Evolutionary conservation across 176 grass and related monocot species (phyloP), one percentile per base, ranked within the genome.

Genomic region (Aegilops umbellulata): DNA sequence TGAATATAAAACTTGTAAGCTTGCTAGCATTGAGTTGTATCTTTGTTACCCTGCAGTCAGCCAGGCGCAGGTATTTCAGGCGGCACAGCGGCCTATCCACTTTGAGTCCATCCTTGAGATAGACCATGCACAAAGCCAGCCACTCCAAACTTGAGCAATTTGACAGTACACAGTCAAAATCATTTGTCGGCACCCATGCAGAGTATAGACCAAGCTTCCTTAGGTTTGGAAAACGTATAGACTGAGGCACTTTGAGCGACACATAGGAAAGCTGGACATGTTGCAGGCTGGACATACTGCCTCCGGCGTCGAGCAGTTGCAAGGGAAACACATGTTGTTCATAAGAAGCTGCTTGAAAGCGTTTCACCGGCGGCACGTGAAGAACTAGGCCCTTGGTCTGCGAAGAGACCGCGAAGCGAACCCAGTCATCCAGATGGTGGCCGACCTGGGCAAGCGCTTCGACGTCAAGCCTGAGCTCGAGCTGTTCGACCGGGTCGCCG

Each of bases 261-360:
- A 86, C 66, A 12, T 13, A n/a, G 4, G 76, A 80, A 35, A 86
- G 84, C 14, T 86, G 36, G 11, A 86, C 41, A 19, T 80, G 65
- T 1, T 20, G 53, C 3, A 86, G 41, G 0, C 10, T 74, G 23
- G 23, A 74, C 0, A 5, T 24, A 14, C 71, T 41, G 4, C 41
- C 13, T 27, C 71, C 71, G 71, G 71, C 23, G 23, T 74, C 71
- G 41, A 74, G 14, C 23, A 74, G 1, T 27, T 74, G 71, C 39
- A 74, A 14, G 38, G 12, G 23, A 16, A 74, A 23, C 69, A 16
- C 23, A 35, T 69, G 41, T 2, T 17, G 24, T 42, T 58, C 25
- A 20, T 10, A 17, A 17, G 6, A 4, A 2, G 10, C 4, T 5
- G 7, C 17, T 10, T 22, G 4, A 26, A 20, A 5, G 9, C 8